Base-by-base conservation (phyloP, 345 rosid genomes). In the Lepidium aucheri region DNA sequence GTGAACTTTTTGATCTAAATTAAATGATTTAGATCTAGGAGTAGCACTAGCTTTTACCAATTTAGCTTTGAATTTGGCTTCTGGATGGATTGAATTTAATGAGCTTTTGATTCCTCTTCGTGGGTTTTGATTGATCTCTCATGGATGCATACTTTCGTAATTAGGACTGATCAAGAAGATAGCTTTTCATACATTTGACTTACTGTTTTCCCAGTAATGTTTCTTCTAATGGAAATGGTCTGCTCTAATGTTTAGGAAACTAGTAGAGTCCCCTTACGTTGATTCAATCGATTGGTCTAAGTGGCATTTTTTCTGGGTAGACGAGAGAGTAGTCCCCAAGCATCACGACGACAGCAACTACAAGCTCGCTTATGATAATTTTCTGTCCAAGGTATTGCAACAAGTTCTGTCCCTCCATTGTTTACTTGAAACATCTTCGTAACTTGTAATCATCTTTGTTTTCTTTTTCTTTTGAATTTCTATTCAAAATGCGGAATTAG, bases 251-350 rank as follows among this genome's bases (percentile, higher is more conserved):
- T 63, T 70, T 0, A 90, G 97, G 86, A 90, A 88, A 73, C 65
- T 90, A 54, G 77, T 68, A 54, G 89, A 83, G 12, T 64, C 79
- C 3, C 97, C 90, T 13, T 81, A 80, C 13, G n/a, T 77, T 52
- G 86, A 87, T 61, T 74, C 80, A 3, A 79, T 94, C 28, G 96
- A 94, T 33, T 94, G 99, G 99, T 82, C 86, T 33, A 86, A 76
- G 65, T 94, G 99, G 96, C 90, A 86, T 46, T 82, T 94, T 16
- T 88, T 94, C 61, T 90, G 99, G 97, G 90, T 84, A 11, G 97
- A 94, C 24, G 97, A 94, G 78, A 82, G 93, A 17, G 96, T 94
- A 62, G 96, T 94, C 52, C 99, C 97, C 0, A 90, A 84, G 81
- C 75, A 88, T 75, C 97, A 90, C 38, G 83, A 59, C 0, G 96